phyloP scores from a whole-genome alignment of 176 grass and related monocot species.

The Oryza punctata region DNA sequence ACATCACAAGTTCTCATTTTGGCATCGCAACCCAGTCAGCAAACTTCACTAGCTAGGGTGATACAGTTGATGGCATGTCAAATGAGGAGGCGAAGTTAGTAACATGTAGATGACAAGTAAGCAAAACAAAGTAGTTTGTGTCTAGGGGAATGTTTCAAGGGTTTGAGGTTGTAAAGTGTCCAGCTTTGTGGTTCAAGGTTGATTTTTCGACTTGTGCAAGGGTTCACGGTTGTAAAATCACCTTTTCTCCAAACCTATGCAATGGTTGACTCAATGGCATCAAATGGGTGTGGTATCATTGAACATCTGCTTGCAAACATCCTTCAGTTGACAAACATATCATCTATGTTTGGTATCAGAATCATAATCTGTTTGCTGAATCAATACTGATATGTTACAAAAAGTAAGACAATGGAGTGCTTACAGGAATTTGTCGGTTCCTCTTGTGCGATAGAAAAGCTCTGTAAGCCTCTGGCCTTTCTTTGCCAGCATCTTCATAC shows the following conservation, averaged over 20 bases:
- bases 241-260: not conserved
- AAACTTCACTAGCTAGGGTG: not conserved
- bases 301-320: constrained; percentile 29
- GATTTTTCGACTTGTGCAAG: not conserved
- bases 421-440: constrained; percentile 80
- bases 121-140: too few species aligned
- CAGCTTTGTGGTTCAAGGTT: not conserved
- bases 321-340: not conserved
- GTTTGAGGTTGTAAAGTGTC: not conserved
- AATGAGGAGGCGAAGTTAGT: not conserved
- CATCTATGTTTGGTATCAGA: not conserved
- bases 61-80: not conserved
- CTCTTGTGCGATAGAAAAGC: constrained; percentile 65
- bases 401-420: constrained; percentile 14
- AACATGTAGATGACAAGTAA: too few species aligned
- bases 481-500: constrained; percentile 54
- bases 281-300: not conserved
- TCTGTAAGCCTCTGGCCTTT: constrained; percentile 72
- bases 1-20: not conserved
- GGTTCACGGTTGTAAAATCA: not conserved
- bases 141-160: too few species aligned
- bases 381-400: not conserved
- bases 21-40: not conserved
- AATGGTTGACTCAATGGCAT: not conserved
- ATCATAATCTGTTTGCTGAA: constrained; percentile 9